Evolutionary conservation across 176 grass and related monocot genomes (phyloP), one percentile per base, ranked within the genome.

Genomic region (Triticum monococcum): DNA sequence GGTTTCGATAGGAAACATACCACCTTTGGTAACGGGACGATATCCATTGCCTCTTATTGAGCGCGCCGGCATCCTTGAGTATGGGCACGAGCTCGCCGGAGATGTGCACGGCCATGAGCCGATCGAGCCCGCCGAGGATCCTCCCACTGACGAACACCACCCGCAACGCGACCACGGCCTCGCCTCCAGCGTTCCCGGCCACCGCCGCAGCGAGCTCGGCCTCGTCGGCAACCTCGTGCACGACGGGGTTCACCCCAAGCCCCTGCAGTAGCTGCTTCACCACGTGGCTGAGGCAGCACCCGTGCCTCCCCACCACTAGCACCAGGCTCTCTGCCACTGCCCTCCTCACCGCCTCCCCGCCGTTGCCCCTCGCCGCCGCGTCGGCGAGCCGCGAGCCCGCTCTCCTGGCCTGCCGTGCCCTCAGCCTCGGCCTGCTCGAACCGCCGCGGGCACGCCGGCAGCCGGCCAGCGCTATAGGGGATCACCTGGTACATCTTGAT

Each of bases 51-150:
- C 28, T 30, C 28, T 30, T 30, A 30, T 30, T 30, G 22, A 99
- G 94, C 4, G 94, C 94, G 4, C 94, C 94, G 62, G 94, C 97
- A 3, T 91, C 81, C 85, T 99, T 99, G 5, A 99, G 85, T 12
- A 96, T 99, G 23, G 97, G 94, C 83, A 99, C 94, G 76, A 99
- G 97, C 17, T 99, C 97, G 61, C 97, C 97, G 60, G 94, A 91
- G 81, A 96, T 96, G 82, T 96, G 94, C 18, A 96, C 94, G 80
- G 97, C 92, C 89, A 99, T 94, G 85, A 99, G 90, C 62, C 90
- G 77, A 64, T 99, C 97, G 18, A 99, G 88, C 1, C 94, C 90
- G 0, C 97, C 97, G 35, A 99, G 82, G 14, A 99, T 76, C 80
- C 86, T 90, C 0, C 94, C 97, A 12, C 97, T 94, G 9, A 99